These are phyloP conservation scores for Aspergillus carbonarius DNA, from an alignment of 2,329 filamentous ascomycete genomes.

Conservation along the genomic window DNA sequence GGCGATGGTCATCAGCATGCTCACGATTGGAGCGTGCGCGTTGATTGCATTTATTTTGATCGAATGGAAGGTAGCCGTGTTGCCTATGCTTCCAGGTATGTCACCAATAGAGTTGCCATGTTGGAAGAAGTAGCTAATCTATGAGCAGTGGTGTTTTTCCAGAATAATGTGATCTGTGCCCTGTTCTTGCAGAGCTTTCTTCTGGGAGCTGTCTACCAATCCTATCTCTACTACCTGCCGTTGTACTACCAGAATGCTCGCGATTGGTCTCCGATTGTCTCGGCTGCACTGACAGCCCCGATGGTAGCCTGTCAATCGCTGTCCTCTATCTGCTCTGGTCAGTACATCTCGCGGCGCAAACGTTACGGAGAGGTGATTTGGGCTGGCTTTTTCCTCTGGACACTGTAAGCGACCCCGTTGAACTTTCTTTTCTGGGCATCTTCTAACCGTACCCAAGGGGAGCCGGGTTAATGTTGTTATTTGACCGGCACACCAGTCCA, in stretches of 20 bases:
- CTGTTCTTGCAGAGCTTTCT: constrained; percentile 61
- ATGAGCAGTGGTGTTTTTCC: constrained; percentile 50
- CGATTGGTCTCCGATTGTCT: constrained; percentile 45
- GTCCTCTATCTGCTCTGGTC: constrained; percentile 47
- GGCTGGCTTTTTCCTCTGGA: constrained; percentile 47
- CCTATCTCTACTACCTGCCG: constrained; percentile 61
- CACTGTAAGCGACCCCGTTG: constrained; percentile 35
- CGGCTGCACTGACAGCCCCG: constrained; percentile 53
- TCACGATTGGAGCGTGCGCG: constrained; percentile 50
- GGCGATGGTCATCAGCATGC: constrained; percentile 60
- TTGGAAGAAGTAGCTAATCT: constrained; percentile 7
- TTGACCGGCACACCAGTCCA: constrained; percentile 45
- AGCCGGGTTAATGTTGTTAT: constrained; percentile 54
- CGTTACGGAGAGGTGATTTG: constrained; percentile 62
- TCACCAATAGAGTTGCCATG: neutral
- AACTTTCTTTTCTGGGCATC: neutral
- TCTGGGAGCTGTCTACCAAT: constrained; percentile 60
- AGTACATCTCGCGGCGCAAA: constrained; percentile 58
- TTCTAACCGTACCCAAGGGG: constrained; percentile 33
- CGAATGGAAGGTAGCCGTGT: constrained; percentile 55
- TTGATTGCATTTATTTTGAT: constrained; percentile 53
- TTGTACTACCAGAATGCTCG: constrained; percentile 62
- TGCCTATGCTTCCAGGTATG: constrained; percentile 59
- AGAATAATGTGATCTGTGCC: constrained; percentile 52
- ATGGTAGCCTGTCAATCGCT: constrained; percentile 50